These are phyloP conservation scores for Cubamyces sp. DNA, from an alignment of 768 basidiomycete species.

Conservation along the genomic window DNA sequence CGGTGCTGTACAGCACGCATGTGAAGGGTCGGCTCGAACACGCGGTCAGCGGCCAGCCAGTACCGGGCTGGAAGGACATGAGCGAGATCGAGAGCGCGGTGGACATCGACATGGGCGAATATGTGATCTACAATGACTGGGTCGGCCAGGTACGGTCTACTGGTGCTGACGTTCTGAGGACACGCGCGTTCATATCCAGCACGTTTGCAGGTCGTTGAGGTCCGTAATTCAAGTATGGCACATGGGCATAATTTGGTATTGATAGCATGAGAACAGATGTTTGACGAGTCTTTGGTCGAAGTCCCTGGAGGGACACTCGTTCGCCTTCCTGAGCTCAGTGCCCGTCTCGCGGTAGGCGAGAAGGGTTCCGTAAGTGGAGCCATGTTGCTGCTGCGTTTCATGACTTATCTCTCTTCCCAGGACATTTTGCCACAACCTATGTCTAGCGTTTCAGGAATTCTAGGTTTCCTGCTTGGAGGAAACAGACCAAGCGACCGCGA, in stretches of 20 bases:
- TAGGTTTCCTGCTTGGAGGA: slow-evolving; percentile 49
- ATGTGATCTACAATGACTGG: slow-evolving; percentile 85
- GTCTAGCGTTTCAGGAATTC: slow-evolving; percentile 48
- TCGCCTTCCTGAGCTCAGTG: slow-evolving; percentile 76
- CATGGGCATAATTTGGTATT: slow-evolving; percentile 6
- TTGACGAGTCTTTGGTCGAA: slow-evolving; percentile 80
- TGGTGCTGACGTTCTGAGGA: slow-evolving; percentile 14
- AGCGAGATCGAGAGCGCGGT: slow-evolving; percentile 59
- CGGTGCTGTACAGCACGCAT: slow-evolving; percentile 40
- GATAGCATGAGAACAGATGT: slow-evolving; percentile 49
- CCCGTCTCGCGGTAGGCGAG: slow-evolving; percentile 75
- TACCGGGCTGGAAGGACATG: slow-evolving; percentile 66
- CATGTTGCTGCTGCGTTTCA: not conserved
- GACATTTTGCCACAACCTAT: slow-evolving; percentile 66
- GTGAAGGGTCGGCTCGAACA: slow-evolving; percentile 75
- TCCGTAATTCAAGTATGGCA: slow-evolving; percentile 33
- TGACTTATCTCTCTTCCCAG: slow-evolving; percentile 40
- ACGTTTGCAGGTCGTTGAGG: slow-evolving; percentile 71
- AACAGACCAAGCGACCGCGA: slow-evolving; percentile 51
- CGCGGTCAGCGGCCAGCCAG: slow-evolving; percentile 61
- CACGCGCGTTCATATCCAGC: slow-evolving; percentile 13
- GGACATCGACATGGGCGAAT: slow-evolving; percentile 77
- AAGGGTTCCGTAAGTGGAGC: slow-evolving; percentile 61
- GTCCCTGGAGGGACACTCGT: slow-evolving; percentile 66
- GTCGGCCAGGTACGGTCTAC: slow-evolving; percentile 71